phyloP scores from a whole-genome alignment of 768 basidiomycete genomes.

The Lentinula detonsa region DNA sequence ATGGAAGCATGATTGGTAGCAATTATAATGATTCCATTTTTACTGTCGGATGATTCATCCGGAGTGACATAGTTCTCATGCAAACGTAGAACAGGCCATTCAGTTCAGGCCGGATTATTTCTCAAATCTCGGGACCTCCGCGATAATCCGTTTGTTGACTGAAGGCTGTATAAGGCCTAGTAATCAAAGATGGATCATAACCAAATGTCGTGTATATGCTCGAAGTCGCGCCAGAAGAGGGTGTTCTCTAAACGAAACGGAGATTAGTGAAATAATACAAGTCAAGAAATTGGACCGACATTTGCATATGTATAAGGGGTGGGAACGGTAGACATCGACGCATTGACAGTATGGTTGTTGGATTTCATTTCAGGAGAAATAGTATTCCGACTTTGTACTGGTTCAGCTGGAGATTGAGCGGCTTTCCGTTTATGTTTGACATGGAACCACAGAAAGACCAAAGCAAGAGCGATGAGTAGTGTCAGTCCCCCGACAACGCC shows the following conservation, averaged over 20 bases:
- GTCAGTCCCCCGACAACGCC: conserved; percentile 52
- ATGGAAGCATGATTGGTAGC: background rate
- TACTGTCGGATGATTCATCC: background rate
- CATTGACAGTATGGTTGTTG: background rate
- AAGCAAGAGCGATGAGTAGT: conserved; percentile 30
- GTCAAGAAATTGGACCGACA: background rate
- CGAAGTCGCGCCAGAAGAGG: conserved; percentile 14
- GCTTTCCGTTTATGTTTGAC: conserved; percentile 12
- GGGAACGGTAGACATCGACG: conserved; percentile 5
- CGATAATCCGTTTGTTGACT: background rate
- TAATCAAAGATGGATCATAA: background rate
- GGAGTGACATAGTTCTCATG: too few species aligned
- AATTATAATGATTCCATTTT: background rate
- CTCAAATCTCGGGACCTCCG: background rate
- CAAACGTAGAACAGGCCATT: background rate
- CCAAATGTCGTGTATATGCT: conserved; percentile 13
- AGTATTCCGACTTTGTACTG: background rate
- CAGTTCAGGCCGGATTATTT: background rate
- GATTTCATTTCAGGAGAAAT: background rate
- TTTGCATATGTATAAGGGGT: conserved; percentile 11
- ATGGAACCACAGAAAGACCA: conserved; percentile 33
- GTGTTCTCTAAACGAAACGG: conserved; percentile 6
- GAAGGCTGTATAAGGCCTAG: background rate
- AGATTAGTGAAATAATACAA: background rate
- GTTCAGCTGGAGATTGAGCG: background rate